A percentile compares a stretch with the other conserved stretches of the same genome.
Evolutionary conservation across 805 yeast genomes (phyloP).

Genomic region (Starmerella floricola): DNA sequence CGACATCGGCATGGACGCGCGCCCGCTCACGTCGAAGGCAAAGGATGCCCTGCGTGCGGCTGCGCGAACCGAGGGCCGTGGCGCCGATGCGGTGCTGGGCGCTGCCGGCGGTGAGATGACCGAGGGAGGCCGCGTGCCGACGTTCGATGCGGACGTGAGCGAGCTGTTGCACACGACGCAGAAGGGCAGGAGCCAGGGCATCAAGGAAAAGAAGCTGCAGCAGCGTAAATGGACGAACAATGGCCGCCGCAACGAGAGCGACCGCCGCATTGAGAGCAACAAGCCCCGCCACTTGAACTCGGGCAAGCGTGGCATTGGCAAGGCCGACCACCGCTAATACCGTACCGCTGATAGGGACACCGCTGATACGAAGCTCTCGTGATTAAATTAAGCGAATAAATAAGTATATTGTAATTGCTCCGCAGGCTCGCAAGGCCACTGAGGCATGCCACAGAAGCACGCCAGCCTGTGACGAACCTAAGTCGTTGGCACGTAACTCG

Average conservation of each 20-base stretch:
- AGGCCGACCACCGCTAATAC: conserved; percentile 69
- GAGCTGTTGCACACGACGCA: conserved; percentile 27
- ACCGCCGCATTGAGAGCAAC: conserved; percentile 74
- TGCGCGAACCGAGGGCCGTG: conserved; percentile 36
- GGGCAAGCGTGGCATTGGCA: conserved; percentile 95
- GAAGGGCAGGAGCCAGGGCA: conserved; percentile 68
- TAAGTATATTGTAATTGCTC: background rate
- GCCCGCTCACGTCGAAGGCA: conserved; percentile 46
- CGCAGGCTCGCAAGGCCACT: too few species aligned
- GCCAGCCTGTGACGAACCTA: too few species aligned
- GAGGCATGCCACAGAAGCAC: too few species aligned
- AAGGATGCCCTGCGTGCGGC: conserved; percentile 27
- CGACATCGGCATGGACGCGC: conserved; percentile 76
- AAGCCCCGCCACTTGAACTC: conserved; percentile 88
- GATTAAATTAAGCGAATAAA: background rate
- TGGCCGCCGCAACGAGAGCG: conserved; percentile 93
- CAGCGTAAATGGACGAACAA: conserved; percentile 87
- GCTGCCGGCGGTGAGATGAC: conserved; percentile 34
- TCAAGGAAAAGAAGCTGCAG: conserved; percentile 73
- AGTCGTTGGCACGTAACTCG: too few species aligned
- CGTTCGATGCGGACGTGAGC: conserved; percentile 73
- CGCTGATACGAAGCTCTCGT: too few species aligned
- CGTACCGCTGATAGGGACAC: too few species aligned
- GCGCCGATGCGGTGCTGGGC: conserved; percentile 68
- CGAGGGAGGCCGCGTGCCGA: conserved; percentile 34